phyloP scores from a whole-genome alignment of 331 rosid genomes.

The Erythrophleum ivorense region DNA sequence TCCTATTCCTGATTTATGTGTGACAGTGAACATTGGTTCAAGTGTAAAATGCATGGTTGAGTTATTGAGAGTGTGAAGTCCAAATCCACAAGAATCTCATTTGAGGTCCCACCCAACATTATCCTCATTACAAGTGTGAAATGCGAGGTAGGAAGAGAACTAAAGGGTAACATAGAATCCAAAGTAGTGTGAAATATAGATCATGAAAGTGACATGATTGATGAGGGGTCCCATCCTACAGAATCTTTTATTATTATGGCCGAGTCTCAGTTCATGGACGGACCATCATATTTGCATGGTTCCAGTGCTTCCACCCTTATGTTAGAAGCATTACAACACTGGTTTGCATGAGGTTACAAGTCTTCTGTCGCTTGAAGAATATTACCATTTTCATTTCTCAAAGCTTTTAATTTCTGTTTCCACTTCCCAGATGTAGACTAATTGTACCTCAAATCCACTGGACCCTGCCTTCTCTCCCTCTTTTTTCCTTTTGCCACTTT shows the following conservation, averaged over 20 bases:
- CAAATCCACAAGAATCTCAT: neutral
- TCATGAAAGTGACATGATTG: neutral
- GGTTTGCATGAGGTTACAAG: neutral
- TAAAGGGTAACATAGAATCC: slow-evolving; percentile 4
- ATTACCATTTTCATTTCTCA: neutral
- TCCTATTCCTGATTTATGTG: neutral
- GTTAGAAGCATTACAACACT: neutral
- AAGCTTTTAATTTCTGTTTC: neutral
- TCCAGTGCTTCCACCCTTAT: neutral
- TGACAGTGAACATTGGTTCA: neutral
- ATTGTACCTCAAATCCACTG: neutral
- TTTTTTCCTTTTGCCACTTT: neutral
- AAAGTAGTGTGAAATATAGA: neutral
- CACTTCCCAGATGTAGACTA: neutral
- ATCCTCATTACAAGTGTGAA: neutral
- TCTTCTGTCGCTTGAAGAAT: neutral
- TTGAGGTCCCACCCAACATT: neutral
- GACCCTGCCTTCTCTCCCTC: neutral
- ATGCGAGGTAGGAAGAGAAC: neutral
- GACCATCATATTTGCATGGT: neutral
- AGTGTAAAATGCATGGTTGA: neutral
- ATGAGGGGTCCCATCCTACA: neutral
- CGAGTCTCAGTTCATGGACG: neutral
- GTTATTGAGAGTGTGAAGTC: neutral
- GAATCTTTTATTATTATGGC: neutral